Evolutionary conservation across 345 rosid species (phyloP), one percentile per base, ranked within the genome.

Genomic region (Dovyalis caffra): DNA sequence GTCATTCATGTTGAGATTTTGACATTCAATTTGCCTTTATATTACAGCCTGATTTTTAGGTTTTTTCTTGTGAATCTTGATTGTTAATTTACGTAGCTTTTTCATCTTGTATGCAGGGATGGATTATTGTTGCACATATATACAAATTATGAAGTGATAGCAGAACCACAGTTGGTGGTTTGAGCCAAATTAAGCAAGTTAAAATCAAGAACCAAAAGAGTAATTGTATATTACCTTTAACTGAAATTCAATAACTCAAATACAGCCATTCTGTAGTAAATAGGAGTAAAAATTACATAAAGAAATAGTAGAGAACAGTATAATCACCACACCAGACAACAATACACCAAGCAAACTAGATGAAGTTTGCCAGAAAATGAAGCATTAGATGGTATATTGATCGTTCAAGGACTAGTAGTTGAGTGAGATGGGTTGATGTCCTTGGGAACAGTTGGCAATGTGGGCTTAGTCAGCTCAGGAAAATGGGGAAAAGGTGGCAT

Each of bases 361-460:
- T 53, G 60, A 53, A 53, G 60, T 8, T 0, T n/a, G 3, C 60
- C 60, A n/a, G 0, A n/a, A 53, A 26, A n/a, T n/a, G 3, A 53
- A n/a, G n/a, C 60, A 53, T 53, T 53, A 53, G 28, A 53, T n/a
- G 60, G 14, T 53, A 53, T n/a, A 26, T 7, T n/a, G 0, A 14
- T n/a, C 61, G 56, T 65, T 58, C 34, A 74, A 70, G 81, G 76
- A 51, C 38, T 20, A 34, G 74, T 18, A 23, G 47, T 8, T 35
- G 81, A n/a, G 35, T 70, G 75, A 16, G 28, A 10, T 1, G 45
- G 70, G 14, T 43, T 40, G 29, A 43, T 26, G 57, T 71, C 83
- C 15, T 66, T 49, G 11, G 84, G 74, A 34, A 78, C 33, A 62
- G 68, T 8, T 10, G 82, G 84, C 3, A 72, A 16, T 38, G 63